Percentiles rank a stretch among this genome's conserved stretches.
These are phyloP conservation scores for Simplicillium aogashimaense DNA, from an alignment of 2,329 filamentous ascomycete species.

Conservation along the genomic window DNA sequence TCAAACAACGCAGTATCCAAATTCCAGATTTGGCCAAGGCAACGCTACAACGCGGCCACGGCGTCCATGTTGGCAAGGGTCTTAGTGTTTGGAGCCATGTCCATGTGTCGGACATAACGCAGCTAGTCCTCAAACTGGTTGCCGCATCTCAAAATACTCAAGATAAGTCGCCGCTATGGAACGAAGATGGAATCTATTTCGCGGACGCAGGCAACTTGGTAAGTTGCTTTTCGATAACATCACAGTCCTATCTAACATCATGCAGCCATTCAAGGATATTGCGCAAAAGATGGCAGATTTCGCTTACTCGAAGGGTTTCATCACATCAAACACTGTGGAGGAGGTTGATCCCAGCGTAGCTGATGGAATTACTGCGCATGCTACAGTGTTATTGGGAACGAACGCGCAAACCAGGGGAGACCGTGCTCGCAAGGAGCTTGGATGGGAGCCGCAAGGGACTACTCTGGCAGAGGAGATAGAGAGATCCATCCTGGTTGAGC, in stretches of 20 bases:
- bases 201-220: slow-evolving; percentile 2
- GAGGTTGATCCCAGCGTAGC: slow-evolving; percentile 1
- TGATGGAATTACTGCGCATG: slow-evolving; percentile 1
- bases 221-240: neutral
- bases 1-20: slow-evolving; percentile 35
- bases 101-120: slow-evolving; percentile 29
- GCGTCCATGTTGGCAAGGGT: slow-evolving; percentile 26
- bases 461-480: slow-evolving; percentile 2
- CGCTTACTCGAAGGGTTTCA: neutral
- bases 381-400: slow-evolving; percentile 2
- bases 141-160: slow-evolving; percentile 14
- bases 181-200: slow-evolving; percentile 21
- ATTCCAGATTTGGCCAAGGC: slow-evolving; percentile 26
- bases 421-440: slow-evolving; percentile 1
- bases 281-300: neutral
- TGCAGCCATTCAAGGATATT: slow-evolving; percentile 1
- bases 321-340: neutral
- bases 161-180: slow-evolving; percentile 14
- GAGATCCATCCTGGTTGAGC: neutral
- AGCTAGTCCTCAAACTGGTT: slow-evolving; percentile 14
- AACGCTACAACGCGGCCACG: slow-evolving; percentile 26
- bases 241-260: too few relatives aligned
- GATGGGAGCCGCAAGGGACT: slow-evolving; percentile 3
- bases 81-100: slow-evolving; percentile 34
- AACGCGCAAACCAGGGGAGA: slow-evolving; percentile 3